Percentiles rank a stretch among this genome's conserved stretches.
phyloP scores from a whole-genome alignment of 2,329 filamentous ascomycete genomes.

The Escovopsis sp. region DNA sequence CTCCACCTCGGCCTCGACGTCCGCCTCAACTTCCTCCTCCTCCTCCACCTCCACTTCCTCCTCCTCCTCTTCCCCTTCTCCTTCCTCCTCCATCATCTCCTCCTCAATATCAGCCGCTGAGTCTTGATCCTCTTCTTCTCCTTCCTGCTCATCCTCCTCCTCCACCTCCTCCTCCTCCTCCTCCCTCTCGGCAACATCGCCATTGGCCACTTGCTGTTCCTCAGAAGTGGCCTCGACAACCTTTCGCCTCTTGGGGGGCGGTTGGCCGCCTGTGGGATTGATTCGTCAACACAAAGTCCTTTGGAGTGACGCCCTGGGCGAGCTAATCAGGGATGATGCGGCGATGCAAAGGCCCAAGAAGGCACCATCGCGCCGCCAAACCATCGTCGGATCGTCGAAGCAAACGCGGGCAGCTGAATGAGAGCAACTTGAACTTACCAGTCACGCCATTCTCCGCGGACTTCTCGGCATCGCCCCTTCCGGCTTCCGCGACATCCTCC shows the following conservation, averaged over 20 bases:
- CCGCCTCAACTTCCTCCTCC: not conserved
- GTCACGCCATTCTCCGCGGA: conserved; percentile 18
- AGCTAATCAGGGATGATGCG: no score
- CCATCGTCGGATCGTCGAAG: no score
- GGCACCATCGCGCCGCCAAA: no score
- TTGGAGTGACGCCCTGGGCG: no score
- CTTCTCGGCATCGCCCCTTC: conserved; percentile 11
- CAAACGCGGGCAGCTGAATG: no score
- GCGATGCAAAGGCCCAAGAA: no score
- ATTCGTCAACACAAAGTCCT: no score
- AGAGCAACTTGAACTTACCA: conserved; percentile 15
- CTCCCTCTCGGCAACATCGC: conserved; percentile 19
- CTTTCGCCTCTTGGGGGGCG: conserved; percentile 39
- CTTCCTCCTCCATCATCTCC: conserved; percentile 10
- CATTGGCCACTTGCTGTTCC: conserved; percentile 16
- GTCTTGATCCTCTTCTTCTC: conserved; percentile 13
- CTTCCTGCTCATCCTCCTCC: conserved; percentile 13
- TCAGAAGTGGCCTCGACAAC: conserved; percentile 19
- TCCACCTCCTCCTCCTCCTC: conserved; percentile 22
- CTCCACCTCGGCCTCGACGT: conserved; percentile 3
- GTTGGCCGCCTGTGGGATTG: conserved; percentile 17
- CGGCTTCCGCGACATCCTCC: conserved; percentile 17
- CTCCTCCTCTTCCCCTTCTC: conserved; percentile 9
- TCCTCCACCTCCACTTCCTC: conserved; percentile 10
- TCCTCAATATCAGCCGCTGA: conserved; percentile 15